Conservation (phyloP, 129 eudicot species). For the Centaurea solstitialis region DNA sequence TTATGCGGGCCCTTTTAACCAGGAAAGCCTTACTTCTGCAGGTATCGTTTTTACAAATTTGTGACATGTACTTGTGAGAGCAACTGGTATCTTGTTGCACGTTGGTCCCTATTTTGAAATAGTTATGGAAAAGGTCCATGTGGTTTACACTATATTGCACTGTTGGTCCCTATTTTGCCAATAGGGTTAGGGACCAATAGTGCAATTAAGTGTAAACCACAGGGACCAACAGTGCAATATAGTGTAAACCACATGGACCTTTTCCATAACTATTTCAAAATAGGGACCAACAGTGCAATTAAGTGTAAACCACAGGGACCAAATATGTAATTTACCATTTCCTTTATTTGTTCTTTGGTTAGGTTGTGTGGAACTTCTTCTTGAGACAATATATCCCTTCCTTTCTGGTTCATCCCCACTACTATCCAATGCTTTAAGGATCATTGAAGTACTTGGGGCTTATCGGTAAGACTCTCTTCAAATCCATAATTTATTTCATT, state of each 20-base stretch:
- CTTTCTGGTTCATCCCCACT: constrained; percentile 78
- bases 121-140: too few relatives aligned
- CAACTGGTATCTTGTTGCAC: constrained; percentile 13
- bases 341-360: constrained; percentile 19
- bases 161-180: too few relatives aligned
- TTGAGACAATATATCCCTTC: constrained; percentile 83
- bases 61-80: not conserved
- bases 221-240: too few relatives aligned
- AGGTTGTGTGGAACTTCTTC: constrained; percentile 97
- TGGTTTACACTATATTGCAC: too few relatives aligned
- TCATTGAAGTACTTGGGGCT: constrained; percentile 96
- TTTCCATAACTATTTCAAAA: too few relatives aligned
- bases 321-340: too few relatives aligned
- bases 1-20: constrained; percentile 79
- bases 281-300: too few relatives aligned
- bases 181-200: too few relatives aligned
- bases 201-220: too few relatives aligned
- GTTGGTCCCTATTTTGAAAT: too few relatives aligned
- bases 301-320: too few relatives aligned
- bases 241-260: too few relatives aligned
- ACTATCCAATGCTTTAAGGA: constrained; percentile 67
- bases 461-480: constrained; percentile 54
- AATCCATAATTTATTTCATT: constrained; percentile 1
- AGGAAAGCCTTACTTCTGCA: constrained; percentile 94
- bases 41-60: constrained; percentile 51